Evolutionary conservation across 2,329 filamentous ascomycete species (phyloP).

Genomic region (Colletotrichum higginsianum): DNA sequence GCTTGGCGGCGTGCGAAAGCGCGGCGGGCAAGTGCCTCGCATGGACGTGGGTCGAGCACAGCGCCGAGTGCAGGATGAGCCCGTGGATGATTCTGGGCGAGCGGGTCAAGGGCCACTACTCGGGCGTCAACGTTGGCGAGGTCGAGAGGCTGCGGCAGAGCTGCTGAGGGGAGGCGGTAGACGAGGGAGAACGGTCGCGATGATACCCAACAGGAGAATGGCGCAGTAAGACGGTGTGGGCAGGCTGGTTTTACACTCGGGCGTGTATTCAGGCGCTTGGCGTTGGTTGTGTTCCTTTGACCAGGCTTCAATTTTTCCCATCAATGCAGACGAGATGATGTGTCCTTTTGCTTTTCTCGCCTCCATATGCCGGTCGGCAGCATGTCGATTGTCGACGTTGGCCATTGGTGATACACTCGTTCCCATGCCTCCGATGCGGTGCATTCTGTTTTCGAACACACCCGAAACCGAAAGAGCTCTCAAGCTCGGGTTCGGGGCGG

Average conservation of each 20-base stretch:
- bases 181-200: background rate
- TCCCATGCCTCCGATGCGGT: background rate
- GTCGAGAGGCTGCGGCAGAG: constrained; percentile 40
- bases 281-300: background rate
- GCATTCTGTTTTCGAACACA: background rate
- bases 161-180: constrained; percentile 27
- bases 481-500: constrained; percentile 20
- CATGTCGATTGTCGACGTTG: background rate
- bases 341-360: too few relatives aligned
- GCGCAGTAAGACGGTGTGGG: background rate
- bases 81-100: constrained; percentile 67
- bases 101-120: constrained; percentile 50
- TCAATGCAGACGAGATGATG: background rate
- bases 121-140: constrained; percentile 54
- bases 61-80: constrained; percentile 59
- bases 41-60: constrained; percentile 64
- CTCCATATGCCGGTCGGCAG: background rate
- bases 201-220: constrained; percentile 9
- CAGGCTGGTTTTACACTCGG: background rate
- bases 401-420: background rate
- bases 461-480: background rate
- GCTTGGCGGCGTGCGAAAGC: constrained; percentile 59
- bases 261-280: background rate
- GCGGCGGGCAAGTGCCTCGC: constrained; percentile 61
- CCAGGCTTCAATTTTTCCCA: background rate